A percentile compares a stretch with the other conserved stretches of the same genome.
These are phyloP conservation scores for Ormosia semicastrata DNA, from an alignment of 306 rosid species.

Conservation along the genomic window DNA sequence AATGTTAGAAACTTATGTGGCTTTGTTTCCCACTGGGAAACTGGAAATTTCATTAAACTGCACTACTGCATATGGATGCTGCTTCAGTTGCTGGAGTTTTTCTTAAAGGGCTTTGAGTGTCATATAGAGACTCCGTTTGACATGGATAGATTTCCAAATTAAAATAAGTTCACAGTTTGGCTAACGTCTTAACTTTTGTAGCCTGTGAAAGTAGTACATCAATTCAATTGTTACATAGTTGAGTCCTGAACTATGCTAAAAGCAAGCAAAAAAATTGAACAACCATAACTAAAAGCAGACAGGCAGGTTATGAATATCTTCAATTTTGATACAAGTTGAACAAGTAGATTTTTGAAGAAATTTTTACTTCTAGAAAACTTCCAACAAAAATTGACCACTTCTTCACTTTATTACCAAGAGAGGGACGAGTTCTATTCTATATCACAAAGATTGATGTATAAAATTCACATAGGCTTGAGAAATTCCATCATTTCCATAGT, in stretches of 20 bases:
- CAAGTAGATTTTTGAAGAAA: neutral
- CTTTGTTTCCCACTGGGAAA: neutral
- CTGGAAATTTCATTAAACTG: neutral
- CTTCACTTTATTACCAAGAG: slow-evolving; percentile 6
- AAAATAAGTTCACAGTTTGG: neutral
- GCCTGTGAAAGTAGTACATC: neutral
- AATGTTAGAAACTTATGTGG: neutral
- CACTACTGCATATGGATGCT: neutral
- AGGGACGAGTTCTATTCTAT: slow-evolving; percentile 37
- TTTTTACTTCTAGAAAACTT: slow-evolving; percentile 25
- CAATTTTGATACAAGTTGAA: slow-evolving; percentile 31
- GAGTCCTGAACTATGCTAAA: neutral
- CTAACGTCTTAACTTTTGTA: neutral
- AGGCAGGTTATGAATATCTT: slow-evolving; percentile 17
- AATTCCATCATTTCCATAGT: slow-evolving; percentile 68
- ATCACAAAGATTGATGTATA: slow-evolving; percentile 30
- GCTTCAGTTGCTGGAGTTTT: neutral
- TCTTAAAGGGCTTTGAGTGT: neutral
- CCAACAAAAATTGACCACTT: slow-evolving; percentile 24
- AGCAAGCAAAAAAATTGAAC: neutral
- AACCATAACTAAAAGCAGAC: slow-evolving; percentile 8
- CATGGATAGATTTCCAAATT: neutral
- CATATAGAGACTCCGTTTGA: neutral
- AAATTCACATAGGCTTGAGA: slow-evolving; percentile 34
- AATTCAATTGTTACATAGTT: neutral